Base-by-base conservation (phyloP, 352 stramenopile species). In the Phytophthora hybrid region DNA sequence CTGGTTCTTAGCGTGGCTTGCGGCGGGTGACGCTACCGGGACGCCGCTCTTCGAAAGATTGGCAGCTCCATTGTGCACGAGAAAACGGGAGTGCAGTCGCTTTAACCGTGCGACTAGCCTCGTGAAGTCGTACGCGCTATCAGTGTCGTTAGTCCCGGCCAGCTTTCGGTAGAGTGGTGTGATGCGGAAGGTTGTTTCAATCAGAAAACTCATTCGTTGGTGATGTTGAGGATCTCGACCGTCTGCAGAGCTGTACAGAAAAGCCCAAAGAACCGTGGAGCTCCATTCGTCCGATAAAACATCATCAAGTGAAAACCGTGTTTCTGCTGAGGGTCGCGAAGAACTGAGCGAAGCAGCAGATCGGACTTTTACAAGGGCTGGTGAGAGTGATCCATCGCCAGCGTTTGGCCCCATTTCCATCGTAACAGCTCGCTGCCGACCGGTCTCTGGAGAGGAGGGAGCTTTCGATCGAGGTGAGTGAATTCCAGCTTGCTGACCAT, bases 261-360 rank as follows among this genome's bases (percentile, higher is more conserved):
- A 83, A 5, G 84, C 79, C 87, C 85, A 95, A 19, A 95, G 88
- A 6, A 95, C 89, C 1, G 77, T 90, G 59, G 80, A 91, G 31
- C 72, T 82, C 81, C 89, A 92, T 69, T 92, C 80, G 59, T 87
- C 90, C 3, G 79, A 76, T 3, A 95, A 73, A 3, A 94, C 70
- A 23, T 83, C 75, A 21, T 93, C 83, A 18, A 94, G 69, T 10
- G 76, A 82, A 59, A 61, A 74, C 13, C 52, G 73, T 9, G 61
- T 57, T 41, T 64, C 57, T 66, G 55, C 37, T 60, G 23, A 32
- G 14, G 29, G 31, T 16, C 58, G 63, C 19, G 26, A 11, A 13
- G 47, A 10, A 29, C n/a, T 47, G 9, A 74, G 59, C 11, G 64
- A 73, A 5, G 52, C 53, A 29, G 32, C 52, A 60, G 53, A 77